Conservation (phyloP, 306 rosid genomes). For the Vigna trinervia region DNA sequence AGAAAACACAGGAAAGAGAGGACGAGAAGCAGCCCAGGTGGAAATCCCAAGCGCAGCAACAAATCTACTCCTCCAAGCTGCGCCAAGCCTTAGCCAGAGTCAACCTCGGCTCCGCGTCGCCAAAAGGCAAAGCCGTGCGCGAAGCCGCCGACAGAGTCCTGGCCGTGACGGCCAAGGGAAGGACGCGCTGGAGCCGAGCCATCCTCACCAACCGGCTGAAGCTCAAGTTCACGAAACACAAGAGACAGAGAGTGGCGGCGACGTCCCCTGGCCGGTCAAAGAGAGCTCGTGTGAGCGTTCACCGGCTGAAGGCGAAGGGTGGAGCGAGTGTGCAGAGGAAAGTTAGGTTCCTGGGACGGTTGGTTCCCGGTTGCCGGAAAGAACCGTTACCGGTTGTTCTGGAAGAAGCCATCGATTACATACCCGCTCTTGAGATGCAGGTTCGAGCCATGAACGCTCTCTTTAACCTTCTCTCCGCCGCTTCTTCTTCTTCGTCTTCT, state of each 20-base stretch:
- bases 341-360: constrained; percentile 69
- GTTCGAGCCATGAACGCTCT: constrained; percentile 75
- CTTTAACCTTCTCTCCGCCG: constrained; percentile 58
- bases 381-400: constrained; percentile 75
- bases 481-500: constrained; percentile 34
- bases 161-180: constrained; percentile 84
- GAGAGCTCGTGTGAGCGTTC: constrained; percentile 71
- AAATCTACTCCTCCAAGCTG: constrained; percentile 76
- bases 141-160: constrained; percentile 87
- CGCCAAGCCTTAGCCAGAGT: constrained; percentile 69
- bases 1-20: constrained; percentile 55
- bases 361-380: constrained; percentile 91
- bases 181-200: constrained; percentile 93
- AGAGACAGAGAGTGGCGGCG: constrained; percentile 47
- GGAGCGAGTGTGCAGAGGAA: constrained; percentile 72
- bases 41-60: constrained; percentile 84
- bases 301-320: constrained; percentile 68
- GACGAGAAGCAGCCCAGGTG: constrained; percentile 60
- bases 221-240: constrained; percentile 69
- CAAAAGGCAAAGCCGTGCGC: constrained; percentile 69
- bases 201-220: constrained; percentile 70
- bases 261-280: constrained; percentile 49
- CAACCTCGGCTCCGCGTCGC: constrained; percentile 42
- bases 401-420: constrained; percentile 80
- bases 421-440: constrained; percentile 91